Percentiles rank a stretch among this genome's conserved stretches.
Evolutionary conservation across 352 stramenopile genomes (phyloP).

Genomic region (Phytophthora capsici): DNA sequence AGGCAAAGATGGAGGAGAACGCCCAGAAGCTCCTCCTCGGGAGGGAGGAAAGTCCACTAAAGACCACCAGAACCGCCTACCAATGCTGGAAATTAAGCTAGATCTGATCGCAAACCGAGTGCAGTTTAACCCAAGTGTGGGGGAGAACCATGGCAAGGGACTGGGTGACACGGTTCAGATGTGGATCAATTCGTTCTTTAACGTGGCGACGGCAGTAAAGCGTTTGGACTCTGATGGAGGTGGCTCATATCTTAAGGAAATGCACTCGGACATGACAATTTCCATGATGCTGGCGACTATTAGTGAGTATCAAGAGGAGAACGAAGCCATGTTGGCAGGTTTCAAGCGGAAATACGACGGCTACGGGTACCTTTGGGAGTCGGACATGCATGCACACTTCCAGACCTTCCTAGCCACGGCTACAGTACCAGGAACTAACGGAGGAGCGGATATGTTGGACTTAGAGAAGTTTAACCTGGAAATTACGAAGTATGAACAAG

Average conservation of each 20-base stretch:
- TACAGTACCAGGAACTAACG: slow-evolving; percentile 69
- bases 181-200: slow-evolving; percentile 97
- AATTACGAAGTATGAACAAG: slow-evolving; percentile 96
- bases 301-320: slow-evolving; percentile 92
- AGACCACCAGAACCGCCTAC: slow-evolving; percentile 60
- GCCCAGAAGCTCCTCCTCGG: slow-evolving; percentile 25
- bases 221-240: slow-evolving; percentile 93
- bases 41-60: slow-evolving; percentile 54
- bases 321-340: slow-evolving; percentile 92
- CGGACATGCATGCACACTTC: slow-evolving; percentile 93
- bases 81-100: slow-evolving; percentile 98
- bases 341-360: slow-evolving; percentile 96
- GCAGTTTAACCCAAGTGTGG: slow-evolving; percentile 89
- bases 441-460: slow-evolving; percentile 88
- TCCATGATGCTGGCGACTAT: slow-evolving; percentile 95
- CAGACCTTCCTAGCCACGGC: slow-evolving; percentile 90
- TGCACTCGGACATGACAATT: slow-evolving; percentile 96
- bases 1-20: slow-evolving; percentile 41
- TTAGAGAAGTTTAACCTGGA: slow-evolving; percentile 95
- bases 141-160: slow-evolving; percentile 93
- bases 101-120: slow-evolving; percentile 91
- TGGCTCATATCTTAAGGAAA: slow-evolving; percentile 97
- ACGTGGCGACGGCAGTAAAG: slow-evolving; percentile 96
- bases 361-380: slow-evolving; percentile 97
- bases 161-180: slow-evolving; percentile 95